Evolutionary conservation across 768 basidiomycete genomes (phyloP).

Genomic region (Suillus luteus): DNA sequence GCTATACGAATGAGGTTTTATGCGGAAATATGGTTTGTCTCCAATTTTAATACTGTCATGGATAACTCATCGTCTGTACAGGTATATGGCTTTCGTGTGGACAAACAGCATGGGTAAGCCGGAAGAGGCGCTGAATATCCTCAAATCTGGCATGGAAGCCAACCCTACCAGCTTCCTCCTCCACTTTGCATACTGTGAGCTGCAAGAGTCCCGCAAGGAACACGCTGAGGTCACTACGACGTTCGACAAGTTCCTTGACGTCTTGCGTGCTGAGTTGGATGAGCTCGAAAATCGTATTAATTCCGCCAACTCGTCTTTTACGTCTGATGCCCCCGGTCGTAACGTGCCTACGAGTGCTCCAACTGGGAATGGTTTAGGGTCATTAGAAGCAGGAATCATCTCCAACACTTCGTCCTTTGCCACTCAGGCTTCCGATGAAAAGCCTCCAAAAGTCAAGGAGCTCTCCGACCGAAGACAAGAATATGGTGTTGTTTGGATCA

Average conservation of each 20-base stretch:
- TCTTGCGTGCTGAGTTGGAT: slow-evolving; percentile 67
- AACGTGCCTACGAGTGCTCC: slow-evolving; percentile 27
- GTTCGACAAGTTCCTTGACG: slow-evolving; percentile 72
- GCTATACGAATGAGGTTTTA: slow-evolving; percentile 92
- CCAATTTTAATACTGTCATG: slow-evolving; percentile 5
- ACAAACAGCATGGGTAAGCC: slow-evolving; percentile 69
- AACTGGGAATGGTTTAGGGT: slow-evolving; percentile 18
- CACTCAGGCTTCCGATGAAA: slow-evolving; percentile 54
- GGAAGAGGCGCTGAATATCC: slow-evolving; percentile 80
- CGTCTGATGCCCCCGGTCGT: slow-evolving; percentile 36
- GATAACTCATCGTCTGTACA: slow-evolving; percentile 31
- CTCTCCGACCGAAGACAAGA: slow-evolving; percentile 58
- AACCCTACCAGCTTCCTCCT: slow-evolving; percentile 88
- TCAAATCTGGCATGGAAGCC: slow-evolving; percentile 85
- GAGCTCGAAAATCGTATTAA: slow-evolving; percentile 49
- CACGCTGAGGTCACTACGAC: slow-evolving; percentile 66
- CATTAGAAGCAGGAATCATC: slow-evolving; percentile 33
- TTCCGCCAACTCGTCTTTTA: slow-evolving; percentile 40
- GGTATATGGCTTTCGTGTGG: slow-evolving; percentile 92
- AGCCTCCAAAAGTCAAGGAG: slow-evolving; percentile 55
- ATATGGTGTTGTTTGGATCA: slow-evolving; percentile 78
- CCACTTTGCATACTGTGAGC: slow-evolving; percentile 87
- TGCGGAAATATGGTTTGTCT: slow-evolving; percentile 85
- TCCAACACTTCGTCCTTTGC: slow-evolving; percentile 50
- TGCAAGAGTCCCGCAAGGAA: slow-evolving; percentile 63